Percentiles rank a stretch among this genome's conserved stretches.
These are phyloP conservation scores for Tetrapisispora taiwanensis DNA, from an alignment of 805 yeast genomes.

Conservation along the genomic window DNA sequence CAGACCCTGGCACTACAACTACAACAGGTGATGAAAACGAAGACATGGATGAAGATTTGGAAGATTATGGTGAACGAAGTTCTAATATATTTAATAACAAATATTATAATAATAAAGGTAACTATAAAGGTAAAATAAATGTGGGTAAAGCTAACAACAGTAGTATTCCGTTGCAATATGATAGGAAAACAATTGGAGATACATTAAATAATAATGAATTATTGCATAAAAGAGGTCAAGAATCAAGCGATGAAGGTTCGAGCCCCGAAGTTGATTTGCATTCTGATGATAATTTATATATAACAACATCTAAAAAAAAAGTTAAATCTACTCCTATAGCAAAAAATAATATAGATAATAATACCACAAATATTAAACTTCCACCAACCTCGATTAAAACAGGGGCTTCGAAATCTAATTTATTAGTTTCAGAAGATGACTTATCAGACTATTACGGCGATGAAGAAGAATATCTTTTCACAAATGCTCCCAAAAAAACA, in stretches of 20 bases:
- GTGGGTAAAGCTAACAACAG: background rate
- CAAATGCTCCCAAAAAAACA: background rate
- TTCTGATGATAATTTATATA: no score
- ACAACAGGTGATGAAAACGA: slow-evolving; percentile 19
- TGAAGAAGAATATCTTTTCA: slow-evolving; percentile 9
- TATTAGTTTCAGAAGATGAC: slow-evolving; percentile 3
- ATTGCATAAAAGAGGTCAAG: background rate
- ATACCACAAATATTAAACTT: no score
- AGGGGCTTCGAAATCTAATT: background rate
- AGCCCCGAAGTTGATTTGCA: background rate
- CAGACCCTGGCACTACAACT: slow-evolving; percentile 25
- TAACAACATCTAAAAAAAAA: no score
- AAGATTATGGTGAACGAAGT: background rate
- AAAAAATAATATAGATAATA: background rate
- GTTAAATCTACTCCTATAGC: background rate
- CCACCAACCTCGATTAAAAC: background rate
- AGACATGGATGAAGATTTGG: slow-evolving; percentile 2
- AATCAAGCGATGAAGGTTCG: background rate
- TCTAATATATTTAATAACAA: background rate
- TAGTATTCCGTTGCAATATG: background rate
- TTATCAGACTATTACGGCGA: slow-evolving; percentile 5
- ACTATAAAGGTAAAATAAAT: background rate
- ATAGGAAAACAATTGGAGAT: no score
- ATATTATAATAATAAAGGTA: background rate
- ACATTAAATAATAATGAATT: background rate